Evolutionary conservation across 2,329 filamentous ascomycete species (phyloP).

Genomic region (Intubia oerlemansii): DNA sequence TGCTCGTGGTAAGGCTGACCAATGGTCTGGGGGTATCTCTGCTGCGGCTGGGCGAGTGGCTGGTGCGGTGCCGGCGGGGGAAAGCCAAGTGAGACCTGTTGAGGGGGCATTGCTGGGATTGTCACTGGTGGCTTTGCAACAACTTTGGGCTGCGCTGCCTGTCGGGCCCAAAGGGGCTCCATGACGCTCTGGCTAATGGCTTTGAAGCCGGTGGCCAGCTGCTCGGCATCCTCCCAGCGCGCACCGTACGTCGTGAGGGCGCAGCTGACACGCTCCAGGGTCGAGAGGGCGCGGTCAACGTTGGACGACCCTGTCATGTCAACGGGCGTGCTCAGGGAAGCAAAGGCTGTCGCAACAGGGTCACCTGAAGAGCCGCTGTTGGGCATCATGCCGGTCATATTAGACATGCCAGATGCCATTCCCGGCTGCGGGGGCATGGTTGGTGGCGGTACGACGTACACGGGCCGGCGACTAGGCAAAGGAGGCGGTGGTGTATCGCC

Average conservation of each 20-base stretch:
- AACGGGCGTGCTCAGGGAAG: not conserved
- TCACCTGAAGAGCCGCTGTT: too few relatives aligned
- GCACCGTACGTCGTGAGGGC: conserved; percentile 34
- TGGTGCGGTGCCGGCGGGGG: too few relatives aligned
- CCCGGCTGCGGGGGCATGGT: too few relatives aligned
- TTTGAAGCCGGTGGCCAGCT: conserved; percentile 32
- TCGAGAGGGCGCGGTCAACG: conserved; percentile 31
- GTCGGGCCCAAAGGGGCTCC: conserved; percentile 19
- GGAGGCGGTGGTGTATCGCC: conserved; percentile 29
- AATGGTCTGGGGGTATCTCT: conserved; percentile 8
- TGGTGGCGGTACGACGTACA: too few relatives aligned
- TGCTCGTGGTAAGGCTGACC: too few relatives aligned
- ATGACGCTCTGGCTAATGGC: conserved; percentile 22
- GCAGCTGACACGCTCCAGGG: conserved; percentile 29
- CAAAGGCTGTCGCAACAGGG: too few relatives aligned
- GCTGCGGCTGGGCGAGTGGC: conserved; percentile 10
- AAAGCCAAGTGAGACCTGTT: too few relatives aligned
- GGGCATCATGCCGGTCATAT: not conserved
- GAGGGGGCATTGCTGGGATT: too few relatives aligned
- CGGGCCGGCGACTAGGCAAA: too few relatives aligned
- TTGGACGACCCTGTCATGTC: conserved; percentile 19
- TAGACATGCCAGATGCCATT: too few relatives aligned
- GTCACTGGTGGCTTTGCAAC: too few relatives aligned
- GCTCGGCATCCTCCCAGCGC: conserved; percentile 34
- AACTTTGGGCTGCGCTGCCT: too few relatives aligned